Conservation (phyloP, 2,329 filamentous ascomycete species). For the Dothideomycetes sp. region DNA sequence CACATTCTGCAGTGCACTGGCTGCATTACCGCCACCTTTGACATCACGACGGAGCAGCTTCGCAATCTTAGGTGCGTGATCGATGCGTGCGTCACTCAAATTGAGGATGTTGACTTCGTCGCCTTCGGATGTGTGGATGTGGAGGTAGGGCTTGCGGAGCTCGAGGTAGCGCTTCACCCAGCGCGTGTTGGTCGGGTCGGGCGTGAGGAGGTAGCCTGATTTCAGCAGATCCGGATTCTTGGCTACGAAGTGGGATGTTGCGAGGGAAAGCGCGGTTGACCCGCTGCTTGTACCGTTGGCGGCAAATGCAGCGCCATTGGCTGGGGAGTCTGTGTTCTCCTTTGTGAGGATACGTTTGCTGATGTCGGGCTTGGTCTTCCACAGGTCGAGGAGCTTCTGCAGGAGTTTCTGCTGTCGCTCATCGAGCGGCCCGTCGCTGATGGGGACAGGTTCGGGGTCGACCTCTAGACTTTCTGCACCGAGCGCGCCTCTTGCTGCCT, state of each 20-base stretch:
- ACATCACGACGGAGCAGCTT: constrained; percentile 50
- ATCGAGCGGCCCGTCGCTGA: constrained; percentile 16
- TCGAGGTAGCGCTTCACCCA: constrained; percentile 94
- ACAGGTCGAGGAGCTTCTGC: constrained; percentile 50
- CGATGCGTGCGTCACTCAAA: constrained; percentile 78
- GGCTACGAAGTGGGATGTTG: constrained; percentile 63
- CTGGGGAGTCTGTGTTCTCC: constrained; percentile 54
- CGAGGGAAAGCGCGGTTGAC: constrained; percentile 52
- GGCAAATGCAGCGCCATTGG: constrained; percentile 43
- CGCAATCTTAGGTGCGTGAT: constrained; percentile 81
- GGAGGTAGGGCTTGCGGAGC: constrained; percentile 79
- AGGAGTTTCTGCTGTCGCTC: constrained; percentile 31
- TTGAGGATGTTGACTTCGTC: constrained; percentile 88
- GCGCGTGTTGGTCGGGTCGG: constrained; percentile 61
- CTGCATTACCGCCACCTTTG: constrained; percentile 9
- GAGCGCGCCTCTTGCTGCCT: constrained; percentile 58
- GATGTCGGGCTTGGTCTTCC: constrained; percentile 39
- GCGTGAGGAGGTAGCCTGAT: constrained; percentile 75
- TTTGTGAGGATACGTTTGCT: constrained; percentile 36
- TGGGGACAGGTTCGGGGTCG: constrained; percentile 7
- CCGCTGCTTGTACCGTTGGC: constrained; percentile 22
- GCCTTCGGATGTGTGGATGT: constrained; percentile 77
- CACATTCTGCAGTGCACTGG: constrained; percentile 33
- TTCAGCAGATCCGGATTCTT: constrained; percentile 69
- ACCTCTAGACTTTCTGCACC: constrained; percentile 16